A percentile compares a stretch with the other conserved stretches of the same genome.
Conservation (phyloP, 2,329 filamentous ascomycete species). For the Ophiocordyceps unilateralis region DNA sequence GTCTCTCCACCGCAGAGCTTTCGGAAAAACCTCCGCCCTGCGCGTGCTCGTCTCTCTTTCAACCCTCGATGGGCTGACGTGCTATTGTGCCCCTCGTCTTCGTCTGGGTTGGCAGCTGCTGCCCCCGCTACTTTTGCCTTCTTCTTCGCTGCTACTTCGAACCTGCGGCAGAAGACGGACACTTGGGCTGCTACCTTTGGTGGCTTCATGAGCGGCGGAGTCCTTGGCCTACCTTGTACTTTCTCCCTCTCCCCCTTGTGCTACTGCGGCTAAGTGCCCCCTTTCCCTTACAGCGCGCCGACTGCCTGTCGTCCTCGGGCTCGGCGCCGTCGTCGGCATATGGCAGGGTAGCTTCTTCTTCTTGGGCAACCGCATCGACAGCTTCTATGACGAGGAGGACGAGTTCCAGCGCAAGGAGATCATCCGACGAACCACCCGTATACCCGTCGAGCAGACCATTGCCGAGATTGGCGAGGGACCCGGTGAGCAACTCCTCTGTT, state of each 20-base stretch:
- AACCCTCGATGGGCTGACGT: too few relatives aligned
- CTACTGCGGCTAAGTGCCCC: not conserved
- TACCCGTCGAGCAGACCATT: constrained; percentile 64
- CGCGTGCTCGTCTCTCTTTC: not conserved
- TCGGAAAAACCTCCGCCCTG: too few relatives aligned
- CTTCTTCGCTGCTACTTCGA: constrained; percentile 57
- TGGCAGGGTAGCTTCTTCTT: constrained; percentile 49
- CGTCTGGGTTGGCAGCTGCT: constrained; percentile 21
- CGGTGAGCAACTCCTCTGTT: constrained; percentile 34
- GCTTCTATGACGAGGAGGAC: constrained; percentile 37
- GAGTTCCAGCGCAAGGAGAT: constrained; percentile 64
- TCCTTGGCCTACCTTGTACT: constrained; percentile 56
- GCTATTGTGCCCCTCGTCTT: too few relatives aligned
- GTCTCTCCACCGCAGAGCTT: too few relatives aligned
- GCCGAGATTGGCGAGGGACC: constrained; percentile 71
- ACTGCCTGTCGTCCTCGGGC: constrained; percentile 53
- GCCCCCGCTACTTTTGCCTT: constrained; percentile 62
- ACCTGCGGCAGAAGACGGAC: constrained; percentile 74
- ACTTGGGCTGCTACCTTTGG: constrained; percentile 56
- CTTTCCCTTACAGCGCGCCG: constrained; percentile 20
- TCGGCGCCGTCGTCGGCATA: constrained; percentile 38
- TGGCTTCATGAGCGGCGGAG: constrained; percentile 58
- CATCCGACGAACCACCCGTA: constrained; percentile 54
- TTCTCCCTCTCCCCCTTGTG: not conserved
- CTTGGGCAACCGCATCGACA: constrained; percentile 42